Conservation (phyloP, 2,329 filamentous ascomycete species). For the Fulvia fulva region DNA sequence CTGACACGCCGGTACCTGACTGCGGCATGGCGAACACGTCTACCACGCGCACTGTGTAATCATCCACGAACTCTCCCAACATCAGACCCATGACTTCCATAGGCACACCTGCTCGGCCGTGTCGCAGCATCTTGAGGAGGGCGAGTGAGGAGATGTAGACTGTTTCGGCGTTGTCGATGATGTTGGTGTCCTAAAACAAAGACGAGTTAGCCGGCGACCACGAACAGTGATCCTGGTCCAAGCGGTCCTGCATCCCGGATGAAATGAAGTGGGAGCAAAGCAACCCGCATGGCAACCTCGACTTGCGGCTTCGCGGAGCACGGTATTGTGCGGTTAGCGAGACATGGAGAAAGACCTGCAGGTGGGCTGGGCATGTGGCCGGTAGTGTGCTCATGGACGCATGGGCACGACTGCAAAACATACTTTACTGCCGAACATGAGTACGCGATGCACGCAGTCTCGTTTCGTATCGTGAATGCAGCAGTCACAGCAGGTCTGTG, state of each 20-base stretch:
- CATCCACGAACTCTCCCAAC: constrained; percentile 97
- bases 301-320: no score
- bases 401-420: no score
- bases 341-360: neutral
- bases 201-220: constrained; percentile 10
- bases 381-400: neutral
- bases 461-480: no score
- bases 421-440: no score
- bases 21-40: constrained; percentile 99
- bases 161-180: constrained; percentile 98
- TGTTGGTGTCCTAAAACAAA: constrained; percentile 69
- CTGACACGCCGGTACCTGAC: constrained; percentile 94
- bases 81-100: constrained; percentile 99
- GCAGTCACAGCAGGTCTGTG: no score
- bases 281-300: no score
- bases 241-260: neutral
- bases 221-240: neutral
- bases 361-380: neutral
- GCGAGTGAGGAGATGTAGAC: constrained; percentile 98
- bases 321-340: no score
- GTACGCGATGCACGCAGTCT: no score
- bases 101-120: constrained; percentile 93
- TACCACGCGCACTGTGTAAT: constrained; percentile 96
- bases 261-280: neutral
- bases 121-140: constrained; percentile 95